Evolutionary conservation across 208 protist genomes (phyloP), one percentile per base, ranked within the genome.

Genomic region (Plasmodiophora brassicae): DNA sequence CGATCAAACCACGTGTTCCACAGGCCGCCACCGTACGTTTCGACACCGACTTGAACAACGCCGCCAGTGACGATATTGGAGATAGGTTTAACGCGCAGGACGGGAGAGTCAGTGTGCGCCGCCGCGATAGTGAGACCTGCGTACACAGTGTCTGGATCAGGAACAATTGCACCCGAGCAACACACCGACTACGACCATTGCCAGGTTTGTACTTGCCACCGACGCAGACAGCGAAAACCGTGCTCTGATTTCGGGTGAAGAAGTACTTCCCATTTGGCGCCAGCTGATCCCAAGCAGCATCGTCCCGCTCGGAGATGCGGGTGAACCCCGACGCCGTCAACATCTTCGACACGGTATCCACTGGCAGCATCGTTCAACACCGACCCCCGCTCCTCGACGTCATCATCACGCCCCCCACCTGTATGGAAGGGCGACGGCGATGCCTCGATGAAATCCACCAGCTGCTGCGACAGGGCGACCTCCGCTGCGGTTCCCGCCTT

Each of bases 181-280:
- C n/a, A n/a, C n/a, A n/a, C n/a, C n/a, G n/a, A n/a, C n/a, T n/a
- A n/a, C n/a, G n/a, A n/a, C 89, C 88, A 46, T 86, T 89, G 1
- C 90, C 91, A 25, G 85, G 32, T 65, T 84, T 78, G 36, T 92
- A 99, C 43, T 96, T 93, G 10, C 94, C 96, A 46, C 98, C 97
- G 28, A 99, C 93, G 20, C 94, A 60, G 87, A 99, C 98, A 8
- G 97, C 97, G 32, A 98, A 92, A 44, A 99, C 91, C 85, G 96
- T 96, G 1, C 94, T 94, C 41, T 97, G 95, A 92, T 98, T 98
- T 85, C 98, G 95, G 20, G 96, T 98, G 83, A 98, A 94, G 90
- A 96, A 99, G 93, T 98, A 99, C 89, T 96, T 97, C 14, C 93
- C 93, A 45, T 93, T 94, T 0, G 86, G 93, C 14, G 90, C 54